Conservation (phyloP, 2,329 filamentous ascomycete species). For the Ophiostoma populinum region DNA sequence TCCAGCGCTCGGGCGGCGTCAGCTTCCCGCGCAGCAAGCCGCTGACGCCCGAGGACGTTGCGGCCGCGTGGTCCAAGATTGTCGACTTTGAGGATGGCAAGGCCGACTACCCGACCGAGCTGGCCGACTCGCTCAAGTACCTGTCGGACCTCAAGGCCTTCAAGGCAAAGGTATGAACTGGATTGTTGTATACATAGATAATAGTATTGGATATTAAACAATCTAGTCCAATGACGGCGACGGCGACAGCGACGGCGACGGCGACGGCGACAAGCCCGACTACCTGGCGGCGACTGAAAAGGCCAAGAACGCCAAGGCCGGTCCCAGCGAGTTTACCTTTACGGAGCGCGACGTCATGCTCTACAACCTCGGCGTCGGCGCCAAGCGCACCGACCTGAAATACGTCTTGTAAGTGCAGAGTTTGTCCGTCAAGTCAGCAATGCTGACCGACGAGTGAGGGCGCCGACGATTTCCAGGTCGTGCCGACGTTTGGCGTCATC, state of each 20-base stretch:
- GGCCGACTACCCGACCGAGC: constrained; percentile 69
- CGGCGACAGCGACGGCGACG: too few species aligned
- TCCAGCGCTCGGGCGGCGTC: constrained; percentile 80
- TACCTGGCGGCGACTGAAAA: constrained; percentile 57
- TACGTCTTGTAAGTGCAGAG: constrained; percentile 67
- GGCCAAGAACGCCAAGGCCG: constrained; percentile 53
- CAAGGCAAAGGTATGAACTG: constrained; percentile 38
- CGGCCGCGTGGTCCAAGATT: constrained; percentile 60
- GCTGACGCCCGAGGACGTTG: constrained; percentile 70
- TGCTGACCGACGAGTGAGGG: too few species aligned
- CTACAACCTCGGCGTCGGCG: constrained; percentile 88
- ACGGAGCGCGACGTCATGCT: constrained; percentile 79
- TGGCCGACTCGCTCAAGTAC: constrained; percentile 60
- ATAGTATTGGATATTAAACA: constrained; percentile 13
- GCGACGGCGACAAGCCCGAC: too few species aligned
- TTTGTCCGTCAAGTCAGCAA: too few species aligned
- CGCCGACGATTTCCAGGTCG: constrained; percentile 76
- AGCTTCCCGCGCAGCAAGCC: constrained; percentile 78
- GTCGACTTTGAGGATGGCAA: constrained; percentile 75
- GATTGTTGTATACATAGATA: constrained; percentile 10
- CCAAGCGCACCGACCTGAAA: constrained; percentile 73
- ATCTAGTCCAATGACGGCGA: too few species aligned
- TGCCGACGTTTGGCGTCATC: constrained; percentile 92
- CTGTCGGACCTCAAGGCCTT: constrained; percentile 47
- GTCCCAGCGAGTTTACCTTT: constrained; percentile 62